Percentiles rank a stretch among this genome's conserved stretches.
Conservation (phyloP, 371 early-diverging fungal genomes). For the Mortierella sp. region DNA sequence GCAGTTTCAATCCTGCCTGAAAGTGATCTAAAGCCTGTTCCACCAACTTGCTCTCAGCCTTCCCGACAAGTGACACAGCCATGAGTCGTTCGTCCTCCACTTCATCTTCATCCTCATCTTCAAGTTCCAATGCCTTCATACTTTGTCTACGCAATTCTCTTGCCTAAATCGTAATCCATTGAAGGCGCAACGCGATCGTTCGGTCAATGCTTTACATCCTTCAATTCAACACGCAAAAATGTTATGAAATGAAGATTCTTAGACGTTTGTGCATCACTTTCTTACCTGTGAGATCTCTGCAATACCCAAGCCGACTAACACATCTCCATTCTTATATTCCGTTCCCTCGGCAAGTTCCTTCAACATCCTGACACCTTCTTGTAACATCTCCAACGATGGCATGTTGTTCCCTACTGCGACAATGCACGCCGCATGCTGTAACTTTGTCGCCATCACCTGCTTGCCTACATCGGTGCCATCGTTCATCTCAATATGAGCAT, state of each 20-base stretch:
- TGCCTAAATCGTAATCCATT: constrained; percentile 10
- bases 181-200: not conserved
- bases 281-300: constrained; percentile 37
- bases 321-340: constrained; percentile 13
- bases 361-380: constrained; percentile 42
- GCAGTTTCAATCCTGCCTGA: constrained; percentile 18
- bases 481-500: constrained; percentile 31
- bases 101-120: constrained; percentile 29
- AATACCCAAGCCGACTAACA: constrained; percentile 38
- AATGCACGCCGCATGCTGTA: constrained; percentile 47
- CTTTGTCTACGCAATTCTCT: constrained; percentile 23
- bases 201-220: too few relatives aligned
- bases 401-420: constrained; percentile 35
- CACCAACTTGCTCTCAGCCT: constrained; percentile 15
- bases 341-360: constrained; percentile 27
- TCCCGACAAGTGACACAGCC: constrained; percentile 32
- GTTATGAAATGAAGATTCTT: too few relatives aligned
- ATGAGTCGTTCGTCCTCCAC: constrained; percentile 26
- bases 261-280: too few relatives aligned
- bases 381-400: constrained; percentile 41
- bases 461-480: constrained; percentile 23
- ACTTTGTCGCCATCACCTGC: constrained; percentile 22
- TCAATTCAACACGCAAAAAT: too few relatives aligned
- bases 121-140: constrained; percentile 16
- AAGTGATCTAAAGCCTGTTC: constrained; percentile 22